phyloP scores from a whole-genome alignment of 2,329 filamentous ascomycete species.

The Rachicladosporium sp. region DNA sequence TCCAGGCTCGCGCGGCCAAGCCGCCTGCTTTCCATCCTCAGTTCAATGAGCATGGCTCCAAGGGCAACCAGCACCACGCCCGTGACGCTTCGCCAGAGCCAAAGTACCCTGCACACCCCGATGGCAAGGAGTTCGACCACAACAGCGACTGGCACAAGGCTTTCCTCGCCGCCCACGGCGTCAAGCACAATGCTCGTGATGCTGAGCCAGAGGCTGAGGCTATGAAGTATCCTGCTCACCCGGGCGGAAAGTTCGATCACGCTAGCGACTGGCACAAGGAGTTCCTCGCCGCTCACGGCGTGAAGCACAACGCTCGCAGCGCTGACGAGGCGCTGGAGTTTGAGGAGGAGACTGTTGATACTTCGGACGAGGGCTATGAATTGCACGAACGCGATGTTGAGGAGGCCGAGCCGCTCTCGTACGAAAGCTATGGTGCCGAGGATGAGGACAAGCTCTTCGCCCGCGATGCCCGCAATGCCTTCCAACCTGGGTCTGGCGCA shows the following conservation, averaged over 20 bases:
- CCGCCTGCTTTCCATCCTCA: too few species aligned
- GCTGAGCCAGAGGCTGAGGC: not conserved
- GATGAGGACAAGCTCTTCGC: not conserved
- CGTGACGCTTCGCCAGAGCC: too few species aligned
- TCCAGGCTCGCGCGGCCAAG: slow-evolving; percentile 1
- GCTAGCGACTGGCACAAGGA: not conserved
- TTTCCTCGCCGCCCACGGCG: slow-evolving; percentile 1
- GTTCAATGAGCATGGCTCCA: too few species aligned
- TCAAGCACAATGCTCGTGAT: not conserved
- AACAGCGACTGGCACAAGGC: slow-evolving; percentile 1
- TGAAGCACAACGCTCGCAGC: not conserved
- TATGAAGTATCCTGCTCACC: not conserved
- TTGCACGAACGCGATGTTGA: too few species aligned
- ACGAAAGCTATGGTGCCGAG: too few species aligned
- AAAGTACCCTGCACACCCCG: not conserved
- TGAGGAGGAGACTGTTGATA: slow-evolving; percentile 3
- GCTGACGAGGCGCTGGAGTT: slow-evolving; percentile 1
- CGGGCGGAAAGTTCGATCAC: not conserved
- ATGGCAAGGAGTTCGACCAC: not conserved
- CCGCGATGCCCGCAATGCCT: not conserved
- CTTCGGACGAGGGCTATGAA: slow-evolving; percentile 4
- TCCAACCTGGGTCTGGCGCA: not conserved
- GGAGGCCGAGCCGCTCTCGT: too few species aligned
- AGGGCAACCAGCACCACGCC: too few species aligned
- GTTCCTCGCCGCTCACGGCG: slow-evolving; percentile 3